Base-by-base conservation (phyloP, 208 protist species). In the Trypanosoma rangeli region DNA sequence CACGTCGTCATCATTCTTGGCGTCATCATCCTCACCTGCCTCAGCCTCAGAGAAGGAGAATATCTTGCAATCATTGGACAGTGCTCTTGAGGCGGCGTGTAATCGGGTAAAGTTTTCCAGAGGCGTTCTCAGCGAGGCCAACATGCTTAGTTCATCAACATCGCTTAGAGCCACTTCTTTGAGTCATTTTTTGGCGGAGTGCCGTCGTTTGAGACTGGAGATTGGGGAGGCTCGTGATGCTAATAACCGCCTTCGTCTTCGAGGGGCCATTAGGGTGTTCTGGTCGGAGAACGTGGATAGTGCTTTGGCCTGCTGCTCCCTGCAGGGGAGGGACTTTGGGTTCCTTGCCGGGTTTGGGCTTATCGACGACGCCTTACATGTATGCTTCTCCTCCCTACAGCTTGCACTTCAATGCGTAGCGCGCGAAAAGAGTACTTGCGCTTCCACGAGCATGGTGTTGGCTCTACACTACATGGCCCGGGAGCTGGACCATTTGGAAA, bases 341-440 rank as follows among this genome's bases (percentile, higher is more conserved):
- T 90, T 89, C 56, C 64, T 94, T 28, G 84, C 85, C 1, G 72
- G 62, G 12, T 74, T 87, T 64, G 89, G 86, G 4, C 82, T 94
- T 31, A 64, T 74, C 12, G 89, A 94, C 48, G 70, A 84, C 29
- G 64, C 50, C 10, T 65, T 94, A 56, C 85, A 87, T 67, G 60
- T 91, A 8, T 44, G 39, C 18, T 64, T 87, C 10, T n/a, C 15
- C 5, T 76, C 73, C n/a, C 50, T 92, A 62, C 68, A 76, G 26
- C 54, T 52, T 5, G 70, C 80, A 39, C 62, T 89, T 15, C 55
- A 70, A 0, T 64, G 70, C 29, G 53, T 94, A 29, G 60, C 73
- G 15, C 63, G 66, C 12, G 74, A 84, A 48, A 62, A 68, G 53
- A 54, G 42, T 13, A 78, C 80, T 5, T 82, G 76, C 57, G 78